Evolutionary conservation across 2,329 filamentous ascomycete genomes (phyloP), one percentile per base, ranked within the genome.

Genomic region (Boeremia exigua): DNA sequence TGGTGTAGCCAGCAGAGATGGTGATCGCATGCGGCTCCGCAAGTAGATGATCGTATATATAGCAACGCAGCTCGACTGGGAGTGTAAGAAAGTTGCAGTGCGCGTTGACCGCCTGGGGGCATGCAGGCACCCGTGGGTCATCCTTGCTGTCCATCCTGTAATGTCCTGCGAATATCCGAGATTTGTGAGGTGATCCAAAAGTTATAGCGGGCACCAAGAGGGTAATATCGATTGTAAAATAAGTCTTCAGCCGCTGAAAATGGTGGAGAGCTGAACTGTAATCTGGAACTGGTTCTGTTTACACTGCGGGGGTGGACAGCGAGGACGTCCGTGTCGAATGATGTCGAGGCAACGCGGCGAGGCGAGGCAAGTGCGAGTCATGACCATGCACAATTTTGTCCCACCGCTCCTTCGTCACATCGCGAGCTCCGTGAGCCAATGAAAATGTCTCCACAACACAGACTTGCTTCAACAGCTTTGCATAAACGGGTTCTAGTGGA

Each of bases 41-140:
- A 23, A 78, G 67, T 15, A 75, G 71, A 53, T 73, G 73, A 30
- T 73, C 69, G 66, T 79, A 79, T 45, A 80, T 78, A 14, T 72
- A 65, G 33, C 78, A 76, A 39, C 77, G 72, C 23, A 80, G 59
- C 63, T 79, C 77, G 17, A 72, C 66, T 4, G 77, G 77, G 12
- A 79, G 44, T 6, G 60, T 59, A 17, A 67, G 57, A 36, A 68
- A 61, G 33, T 56, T 61, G 33, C 63, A 60, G 40, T 56, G 36
- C 27, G 36, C 47, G 30, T 47, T 43, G 32, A 36, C 36, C 40
- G 37, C 27, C 27, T 37, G 29, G 30, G 30, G 43, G 43, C n/a
- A 34, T 32, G 53, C 32, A 36, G 47, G 47, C 32, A 44, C 53
- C 47, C 43, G 48, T 44, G 53, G 53, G 48, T 37, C 42, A 47